Evolutionary conservation across 2,329 filamentous ascomycete genomes (phyloP).

Genomic region (Ceratocystis variospora): DNA sequence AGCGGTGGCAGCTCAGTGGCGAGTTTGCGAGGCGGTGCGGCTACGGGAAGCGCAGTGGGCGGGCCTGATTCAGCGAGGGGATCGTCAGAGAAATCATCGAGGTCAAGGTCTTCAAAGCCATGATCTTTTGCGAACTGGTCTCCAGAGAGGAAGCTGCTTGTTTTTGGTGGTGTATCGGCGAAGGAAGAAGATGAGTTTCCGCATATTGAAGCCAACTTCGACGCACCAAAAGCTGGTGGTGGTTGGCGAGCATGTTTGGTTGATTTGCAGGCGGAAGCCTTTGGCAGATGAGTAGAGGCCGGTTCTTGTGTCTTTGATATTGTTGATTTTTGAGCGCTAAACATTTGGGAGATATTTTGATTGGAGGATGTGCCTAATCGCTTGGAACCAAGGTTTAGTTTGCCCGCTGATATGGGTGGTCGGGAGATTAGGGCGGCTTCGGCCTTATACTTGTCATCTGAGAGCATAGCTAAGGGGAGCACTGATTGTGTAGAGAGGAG

Average conservation of each 20-base stretch:
- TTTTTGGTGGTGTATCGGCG: neutral
- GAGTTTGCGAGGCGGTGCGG: conserved; percentile 3
- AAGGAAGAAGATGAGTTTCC: conserved; percentile 8
- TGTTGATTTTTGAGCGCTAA: neutral
- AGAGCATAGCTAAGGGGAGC: neutral
- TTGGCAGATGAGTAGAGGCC: neutral
- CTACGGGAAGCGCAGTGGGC: conserved; percentile 10
- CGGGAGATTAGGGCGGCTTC: neutral
- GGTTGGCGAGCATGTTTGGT: neutral
- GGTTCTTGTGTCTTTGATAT: neutral
- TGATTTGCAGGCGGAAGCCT: neutral
- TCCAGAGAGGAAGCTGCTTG: neutral
- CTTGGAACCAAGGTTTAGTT: neutral
- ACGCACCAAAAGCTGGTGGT: neutral
- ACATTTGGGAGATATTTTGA: conserved; percentile 16
- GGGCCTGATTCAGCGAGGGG: conserved; percentile 14
- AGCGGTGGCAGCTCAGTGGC: conserved; percentile 11
- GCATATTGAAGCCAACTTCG: conserved; percentile 14
- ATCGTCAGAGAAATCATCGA: conserved; percentile 18
- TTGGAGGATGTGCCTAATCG: conserved; percentile 9
- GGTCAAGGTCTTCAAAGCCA: conserved; percentile 17
- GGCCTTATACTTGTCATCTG: conserved; percentile 7
- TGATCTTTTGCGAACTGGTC: conserved; percentile 17
- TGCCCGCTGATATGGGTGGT: neutral
- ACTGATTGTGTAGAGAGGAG: conserved; percentile 2